Percentiles rank a stretch among this genome's conserved stretches.
These are phyloP conservation scores for Heliosperma pusillum DNA, from an alignment of 148 eudicot genomes.

Conservation along the genomic window DNA sequence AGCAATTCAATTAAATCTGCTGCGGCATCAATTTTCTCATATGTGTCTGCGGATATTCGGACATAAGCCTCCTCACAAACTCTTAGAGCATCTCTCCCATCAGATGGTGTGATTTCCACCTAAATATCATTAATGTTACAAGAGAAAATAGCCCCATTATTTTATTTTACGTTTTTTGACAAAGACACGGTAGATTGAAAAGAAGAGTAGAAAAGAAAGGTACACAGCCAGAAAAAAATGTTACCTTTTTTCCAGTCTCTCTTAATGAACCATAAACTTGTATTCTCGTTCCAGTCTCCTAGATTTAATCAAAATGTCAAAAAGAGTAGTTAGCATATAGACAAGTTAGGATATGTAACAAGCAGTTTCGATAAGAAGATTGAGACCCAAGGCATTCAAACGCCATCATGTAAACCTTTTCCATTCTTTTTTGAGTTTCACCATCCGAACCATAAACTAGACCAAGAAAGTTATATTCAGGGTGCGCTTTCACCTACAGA, in stretches of 20 bases:
- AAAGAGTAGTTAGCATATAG: background rate
- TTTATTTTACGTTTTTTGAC: background rate
- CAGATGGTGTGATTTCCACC: conserved; percentile 58
- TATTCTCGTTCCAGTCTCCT: conserved; percentile 90
- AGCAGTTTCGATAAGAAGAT: background rate
- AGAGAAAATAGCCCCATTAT: background rate
- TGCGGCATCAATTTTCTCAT: conserved; percentile 91
- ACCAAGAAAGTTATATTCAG: conserved; percentile 67
- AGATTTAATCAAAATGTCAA: conserved; percentile 21
- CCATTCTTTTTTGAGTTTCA: conserved; percentile 77
- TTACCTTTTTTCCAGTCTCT: conserved; percentile 51
- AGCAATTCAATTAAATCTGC: conserved; percentile 72
- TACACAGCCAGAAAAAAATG: background rate
- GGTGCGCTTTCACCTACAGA: conserved; percentile 64
- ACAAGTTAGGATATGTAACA: conserved; percentile 1
- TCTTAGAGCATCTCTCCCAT: conserved; percentile 49
- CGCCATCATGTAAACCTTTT: conserved; percentile 52
- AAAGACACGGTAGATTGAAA: background rate
- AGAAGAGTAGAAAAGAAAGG: background rate
- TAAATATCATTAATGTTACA: conserved; percentile 21
- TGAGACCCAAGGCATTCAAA: background rate
- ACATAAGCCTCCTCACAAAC: conserved; percentile 62
- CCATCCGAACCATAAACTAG: conserved; percentile 64
- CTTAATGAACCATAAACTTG: conserved; percentile 64
- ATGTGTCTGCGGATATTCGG: conserved; percentile 74